phyloP scores from a whole-genome alignment of 2,329 filamentous ascomycete genomes.

The Sclerotiophoma versabilis region DNA sequence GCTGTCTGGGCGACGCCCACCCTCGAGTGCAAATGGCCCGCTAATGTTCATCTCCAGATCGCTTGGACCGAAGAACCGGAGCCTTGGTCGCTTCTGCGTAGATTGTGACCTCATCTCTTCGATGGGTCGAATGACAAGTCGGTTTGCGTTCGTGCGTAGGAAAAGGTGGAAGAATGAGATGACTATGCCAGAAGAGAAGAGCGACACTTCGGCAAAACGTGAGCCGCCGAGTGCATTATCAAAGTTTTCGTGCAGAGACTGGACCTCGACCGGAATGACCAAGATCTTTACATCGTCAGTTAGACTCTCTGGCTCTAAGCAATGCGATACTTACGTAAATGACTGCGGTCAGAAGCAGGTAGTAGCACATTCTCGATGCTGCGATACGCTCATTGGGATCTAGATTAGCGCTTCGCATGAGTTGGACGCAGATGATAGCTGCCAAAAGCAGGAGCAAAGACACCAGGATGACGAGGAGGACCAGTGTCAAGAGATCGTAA shows the following conservation, averaged over 20 bases:
- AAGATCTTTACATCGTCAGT: slow-evolving; percentile 53
- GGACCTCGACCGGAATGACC: slow-evolving; percentile 68
- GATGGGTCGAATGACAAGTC: slow-evolving; percentile 61
- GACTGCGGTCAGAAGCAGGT: slow-evolving; percentile 64
- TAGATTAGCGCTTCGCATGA: slow-evolving; percentile 63
- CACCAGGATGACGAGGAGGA: slow-evolving; percentile 61
- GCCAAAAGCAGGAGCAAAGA: slow-evolving; percentile 59
- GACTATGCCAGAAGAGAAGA: slow-evolving; percentile 71
- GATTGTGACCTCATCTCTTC: slow-evolving; percentile 51
- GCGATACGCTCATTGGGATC: slow-evolving; percentile 67
- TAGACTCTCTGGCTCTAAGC: not conserved
- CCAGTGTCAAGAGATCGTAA: slow-evolving; percentile 66
- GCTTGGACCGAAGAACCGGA: slow-evolving; percentile 56
- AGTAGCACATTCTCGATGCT: slow-evolving; percentile 75
- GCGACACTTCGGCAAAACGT: slow-evolving; percentile 70
- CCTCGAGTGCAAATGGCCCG: slow-evolving; percentile 44
- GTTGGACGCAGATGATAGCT: slow-evolving; percentile 63
- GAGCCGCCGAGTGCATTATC: slow-evolving; percentile 60
- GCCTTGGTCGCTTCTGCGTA: slow-evolving; percentile 57
- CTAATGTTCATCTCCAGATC: slow-evolving; percentile 53
- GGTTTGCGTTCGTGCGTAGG: slow-evolving; percentile 67
- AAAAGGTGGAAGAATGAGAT: slow-evolving; percentile 72
- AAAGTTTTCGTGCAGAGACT: slow-evolving; percentile 57
- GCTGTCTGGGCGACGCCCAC: slow-evolving; percentile 42
- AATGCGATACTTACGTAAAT: slow-evolving; percentile 59